These are phyloP conservation scores for Cutaneotrichosporon spelunceum DNA, from an alignment of 1,284 basidiomycete species.

Conservation along the genomic window DNA sequence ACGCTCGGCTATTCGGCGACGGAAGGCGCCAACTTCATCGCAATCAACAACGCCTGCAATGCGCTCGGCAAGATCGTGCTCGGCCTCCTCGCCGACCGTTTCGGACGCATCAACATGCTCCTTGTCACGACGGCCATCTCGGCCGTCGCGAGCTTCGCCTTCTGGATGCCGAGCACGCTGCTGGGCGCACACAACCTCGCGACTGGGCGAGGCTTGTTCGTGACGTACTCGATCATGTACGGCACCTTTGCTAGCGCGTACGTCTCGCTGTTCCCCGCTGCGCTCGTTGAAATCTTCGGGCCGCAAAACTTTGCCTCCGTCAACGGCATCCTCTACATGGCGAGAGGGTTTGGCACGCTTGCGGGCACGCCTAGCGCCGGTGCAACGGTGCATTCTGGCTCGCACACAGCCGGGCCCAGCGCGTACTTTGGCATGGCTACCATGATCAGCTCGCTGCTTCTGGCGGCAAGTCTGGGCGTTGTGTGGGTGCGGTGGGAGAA, in stretches of 20 bases:
- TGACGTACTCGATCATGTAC: constrained; percentile 34
- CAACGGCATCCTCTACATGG: constrained; percentile 37
- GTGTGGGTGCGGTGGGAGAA: constrained; percentile 21
- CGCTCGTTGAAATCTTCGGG: constrained; percentile 39
- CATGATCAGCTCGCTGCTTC: constrained; percentile 22
- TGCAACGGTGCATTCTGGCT: constrained; percentile 1
- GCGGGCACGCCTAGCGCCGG: constrained; percentile 35
- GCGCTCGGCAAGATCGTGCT: constrained; percentile 45
- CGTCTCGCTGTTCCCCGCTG: constrained; percentile 38
- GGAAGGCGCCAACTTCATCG: constrained; percentile 35
- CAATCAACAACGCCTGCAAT: constrained; percentile 35
- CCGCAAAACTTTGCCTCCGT: constrained; percentile 35
- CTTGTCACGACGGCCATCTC: constrained; percentile 36
- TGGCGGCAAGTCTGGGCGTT: constrained; percentile 13
- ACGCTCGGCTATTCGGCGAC: constrained; percentile 26
- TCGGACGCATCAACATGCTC: constrained; percentile 47
- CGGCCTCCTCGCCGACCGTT: constrained; percentile 42
- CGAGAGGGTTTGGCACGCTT: constrained; percentile 32
- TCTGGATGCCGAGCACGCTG: constrained; percentile 35
- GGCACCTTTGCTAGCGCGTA: constrained; percentile 32
- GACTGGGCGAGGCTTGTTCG: constrained; percentile 29
- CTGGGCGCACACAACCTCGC: neutral
- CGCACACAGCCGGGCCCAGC: neutral
- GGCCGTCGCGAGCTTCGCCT: constrained; percentile 32
- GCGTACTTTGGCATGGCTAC: constrained; percentile 19